Conservation (phyloP, 495 filamentous ascomycete genomes). For the Hyphodiscus hymeniophilus region DNA sequence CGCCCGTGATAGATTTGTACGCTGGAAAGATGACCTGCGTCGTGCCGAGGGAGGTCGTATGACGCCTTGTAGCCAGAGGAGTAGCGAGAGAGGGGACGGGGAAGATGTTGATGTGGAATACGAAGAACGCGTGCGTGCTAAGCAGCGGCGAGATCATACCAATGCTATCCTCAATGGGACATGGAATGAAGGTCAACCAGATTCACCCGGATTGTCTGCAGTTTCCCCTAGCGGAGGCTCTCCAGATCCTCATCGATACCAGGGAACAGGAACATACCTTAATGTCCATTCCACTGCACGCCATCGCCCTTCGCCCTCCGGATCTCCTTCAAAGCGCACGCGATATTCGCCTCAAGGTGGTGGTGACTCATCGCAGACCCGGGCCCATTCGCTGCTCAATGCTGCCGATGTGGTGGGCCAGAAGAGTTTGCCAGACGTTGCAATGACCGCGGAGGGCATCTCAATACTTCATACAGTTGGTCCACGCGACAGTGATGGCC, state of each 20-base stretch:
- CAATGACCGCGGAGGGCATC: constrained; percentile 4
- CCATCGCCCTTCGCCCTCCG: constrained; percentile 4
- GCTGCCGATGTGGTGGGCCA: constrained; percentile 5
- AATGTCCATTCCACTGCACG: neutral
- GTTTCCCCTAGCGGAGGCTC: constrained; percentile 1
- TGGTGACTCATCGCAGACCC: constrained; percentile 3
- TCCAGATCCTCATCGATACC: constrained; percentile 1
- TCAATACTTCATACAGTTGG: neutral
- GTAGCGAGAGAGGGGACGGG: constrained; percentile 8
- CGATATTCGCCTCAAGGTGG: constrained; percentile 8
- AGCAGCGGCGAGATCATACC: constrained; percentile 35
- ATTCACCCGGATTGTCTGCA: constrained; percentile 34
- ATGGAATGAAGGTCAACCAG: constrained; percentile 54
- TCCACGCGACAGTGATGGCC: constrained; percentile 12
- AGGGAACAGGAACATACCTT: constrained; percentile 1
- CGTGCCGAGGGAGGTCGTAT: constrained; percentile 30
- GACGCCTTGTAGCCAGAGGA: constrained; percentile 12
- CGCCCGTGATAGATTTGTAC: constrained; percentile 62
- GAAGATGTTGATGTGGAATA: constrained; percentile 17
- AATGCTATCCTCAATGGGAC: constrained; percentile 44
- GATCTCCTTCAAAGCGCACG: constrained; percentile 15
- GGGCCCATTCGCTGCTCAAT: constrained; percentile 18
- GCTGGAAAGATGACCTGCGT: constrained; percentile 70
- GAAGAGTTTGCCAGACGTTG: constrained; percentile 13
- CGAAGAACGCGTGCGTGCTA: constrained; percentile 15